Base-by-base conservation (phyloP, 169 alveolate genomes). In the Cryptosporidium andersoni region DNA sequence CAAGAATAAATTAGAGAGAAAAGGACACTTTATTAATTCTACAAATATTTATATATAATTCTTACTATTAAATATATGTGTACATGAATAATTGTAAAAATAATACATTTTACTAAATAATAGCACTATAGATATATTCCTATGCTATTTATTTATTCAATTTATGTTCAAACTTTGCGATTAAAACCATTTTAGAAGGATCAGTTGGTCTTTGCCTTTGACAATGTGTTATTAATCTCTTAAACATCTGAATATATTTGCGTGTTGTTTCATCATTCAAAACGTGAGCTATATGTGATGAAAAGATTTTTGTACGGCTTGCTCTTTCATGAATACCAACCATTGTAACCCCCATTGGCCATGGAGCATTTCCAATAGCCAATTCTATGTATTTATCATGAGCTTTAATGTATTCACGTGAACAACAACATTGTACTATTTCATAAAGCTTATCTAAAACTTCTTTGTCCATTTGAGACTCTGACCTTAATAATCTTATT, bases 261-360 rank as follows among this genome's bases (percentile, higher is more conserved):
- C 96, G 90, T 47, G 95, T 90, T 4, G 94, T 91, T 80, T 96
- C 98, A 88, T 96, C 98, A 81, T 96, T 96, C 60, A 96, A 88
- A 39, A 96, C 95, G 90, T 96, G 97, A 14, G 97, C 97, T 5
- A 96, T 94, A 64, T 96, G 93, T 12, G 95, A 89, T 2, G 95
- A 90, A 65, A 90, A 92, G 34, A 96, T 93, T 68, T 93, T 91
- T 47, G 96, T 90, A 64, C 97, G 82, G 47, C 98, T 98, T 43
- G 97, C 94, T 80, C 98, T 91, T 89, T 96, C 98, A 90, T 96
- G 98, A 39, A 96, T 95, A 49, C 98, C 98, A 36, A 96, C 98
- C 97, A 94, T 95, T 3, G 98, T 96, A 7, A 96, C 97, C 37
- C 98, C 98, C 95, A 94, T 94, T 49, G 98, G 98, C 98, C 98